Evolutionary conservation across 2,329 filamentous ascomycete genomes (phyloP), one percentile per base, ranked within the genome.

Genomic region (Cladosporium cucumerinum): DNA sequence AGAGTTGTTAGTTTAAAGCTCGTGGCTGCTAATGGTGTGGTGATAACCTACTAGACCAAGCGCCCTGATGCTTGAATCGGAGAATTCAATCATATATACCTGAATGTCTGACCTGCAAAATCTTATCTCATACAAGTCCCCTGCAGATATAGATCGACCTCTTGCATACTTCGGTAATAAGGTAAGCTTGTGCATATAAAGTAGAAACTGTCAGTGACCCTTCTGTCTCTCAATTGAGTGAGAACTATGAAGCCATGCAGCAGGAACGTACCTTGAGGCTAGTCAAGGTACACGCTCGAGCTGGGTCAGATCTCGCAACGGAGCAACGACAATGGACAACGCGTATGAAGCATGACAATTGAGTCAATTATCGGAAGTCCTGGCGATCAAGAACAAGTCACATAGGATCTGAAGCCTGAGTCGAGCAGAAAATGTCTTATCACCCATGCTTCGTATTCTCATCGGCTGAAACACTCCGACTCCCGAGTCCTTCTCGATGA

Each of bases 21-120:
- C 30, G 21, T 16, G n/a, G 21, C 16, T 8, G 16, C 11, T 18
- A 11, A 32, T 23, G n/a, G 1, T 23, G 32, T 12, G 18, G 54
- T 57, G 32, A 16, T 16, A 39, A 36, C 30, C 23, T 36, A 36
- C 54, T 54, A 54, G 51, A 60, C 57, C 57, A 60, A 49, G 39
- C 39, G 39, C 57, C 57, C 57, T 16, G 39, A 23, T 46, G 23
- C 7, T 11, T 18, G n/a, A 6, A n/a, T n/a, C 3, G 12, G 12
- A 34, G 32, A 34, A 34, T 14, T n/a, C n/a, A n/a, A n/a, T n/a
- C n/a, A n/a, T n/a, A n/a, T n/a, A n/a, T n/a, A n/a, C n/a, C n/a
- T n/a, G n/a, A n/a, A n/a, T n/a, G n/a, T n/a, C n/a, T n/a, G n/a
- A n/a, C n/a, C n/a, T n/a, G n/a, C n/a, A n/a, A n/a, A 10, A 12